These are phyloP conservation scores for Mycena polygramma DNA, from an alignment of 768 basidiomycete species.

Conservation along the genomic window DNA sequence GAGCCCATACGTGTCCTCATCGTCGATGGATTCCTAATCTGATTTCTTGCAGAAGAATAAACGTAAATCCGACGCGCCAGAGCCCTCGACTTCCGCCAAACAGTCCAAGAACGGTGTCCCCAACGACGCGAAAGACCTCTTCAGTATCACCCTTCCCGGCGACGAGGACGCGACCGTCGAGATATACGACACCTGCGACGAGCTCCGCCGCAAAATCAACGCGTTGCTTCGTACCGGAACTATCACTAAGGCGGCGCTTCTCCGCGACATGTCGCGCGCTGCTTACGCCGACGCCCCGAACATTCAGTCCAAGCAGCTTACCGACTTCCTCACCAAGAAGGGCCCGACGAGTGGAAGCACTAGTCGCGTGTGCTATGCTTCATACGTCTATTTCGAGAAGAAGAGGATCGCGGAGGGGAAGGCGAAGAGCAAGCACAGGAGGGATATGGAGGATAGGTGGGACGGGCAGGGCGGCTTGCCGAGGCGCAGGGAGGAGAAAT, in stretches of 20 bases:
- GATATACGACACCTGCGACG: slow-evolving; percentile 35
- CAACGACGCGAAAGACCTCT: slow-evolving; percentile 21
- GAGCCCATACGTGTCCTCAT: too few species aligned
- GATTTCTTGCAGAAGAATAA: too few species aligned
- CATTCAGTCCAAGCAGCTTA: too few species aligned
- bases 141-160: slow-evolving; percentile 28
- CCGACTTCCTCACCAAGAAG: too few species aligned
- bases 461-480: slow-evolving; percentile 37
- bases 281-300: too few species aligned
- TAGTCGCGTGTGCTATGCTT: slow-evolving; percentile 35
- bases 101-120: too few species aligned
- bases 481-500: slow-evolving; percentile 21
- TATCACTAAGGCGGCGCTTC: slow-evolving; percentile 33
- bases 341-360: slow-evolving; percentile 34
- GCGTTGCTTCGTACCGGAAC: slow-evolving; percentile 30
- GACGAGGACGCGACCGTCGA: slow-evolving; percentile 33
- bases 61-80: too few species aligned
- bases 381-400: slow-evolving; percentile 39
- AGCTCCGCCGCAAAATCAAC: slow-evolving; percentile 36
- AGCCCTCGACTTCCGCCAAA: too few species aligned
- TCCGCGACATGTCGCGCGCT: slow-evolving; percentile 31
- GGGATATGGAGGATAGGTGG: slow-evolving; percentile 39
- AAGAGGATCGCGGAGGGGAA: slow-evolving; percentile 32
- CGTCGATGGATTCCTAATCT: too few species aligned
- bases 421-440: slow-evolving; percentile 34